Evolutionary conservation across 805 yeast species (phyloP).

Genomic region (Barnettozyma pratensis): DNA sequence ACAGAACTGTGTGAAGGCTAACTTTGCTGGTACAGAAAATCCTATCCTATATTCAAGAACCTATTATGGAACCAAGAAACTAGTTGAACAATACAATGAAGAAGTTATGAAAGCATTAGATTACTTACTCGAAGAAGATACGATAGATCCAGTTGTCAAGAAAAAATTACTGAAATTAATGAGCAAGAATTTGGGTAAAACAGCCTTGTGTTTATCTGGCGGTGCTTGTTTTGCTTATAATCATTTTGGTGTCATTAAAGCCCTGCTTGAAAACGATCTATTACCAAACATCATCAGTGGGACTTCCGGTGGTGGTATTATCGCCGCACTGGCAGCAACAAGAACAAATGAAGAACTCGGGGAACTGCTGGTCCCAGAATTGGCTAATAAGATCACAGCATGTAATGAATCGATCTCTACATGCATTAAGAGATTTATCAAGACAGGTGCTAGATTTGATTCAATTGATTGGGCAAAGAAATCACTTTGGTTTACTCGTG

Average conservation of each 20-base stretch:
- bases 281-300: conserved; percentile 70
- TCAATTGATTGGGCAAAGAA: conserved; percentile 70
- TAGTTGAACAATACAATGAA: conserved; percentile 49
- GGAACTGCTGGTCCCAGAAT: conserved; percentile 47
- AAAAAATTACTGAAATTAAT: conserved; percentile 49
- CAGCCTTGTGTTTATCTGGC: conserved; percentile 70
- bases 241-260: conserved; percentile 73
- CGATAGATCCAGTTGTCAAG: conserved; percentile 38
- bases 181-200: conserved; percentile 61
- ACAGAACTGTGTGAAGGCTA: conserved; percentile 63
- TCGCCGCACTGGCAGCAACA: conserved; percentile 68
- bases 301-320: conserved; percentile 76
- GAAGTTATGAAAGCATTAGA: conserved; percentile 48
- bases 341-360: conserved; percentile 63
- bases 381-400: conserved; percentile 62
- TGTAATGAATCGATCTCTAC: conserved; percentile 58
- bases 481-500: conserved; percentile 63
- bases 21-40: conserved; percentile 77
- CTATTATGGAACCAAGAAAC: conserved; percentile 66
- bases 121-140: conserved; percentile 33
- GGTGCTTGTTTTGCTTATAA: conserved; percentile 78
- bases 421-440: conserved; percentile 62
- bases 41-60: conserved; percentile 66
- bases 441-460: conserved; percentile 77
- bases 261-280: conserved; percentile 59